Percentiles rank a stretch among this genome's conserved stretches.
phyloP scores from a whole-genome alignment of 108 stramenopile genomes.

The Fistulifera pelliculosa region DNA sequence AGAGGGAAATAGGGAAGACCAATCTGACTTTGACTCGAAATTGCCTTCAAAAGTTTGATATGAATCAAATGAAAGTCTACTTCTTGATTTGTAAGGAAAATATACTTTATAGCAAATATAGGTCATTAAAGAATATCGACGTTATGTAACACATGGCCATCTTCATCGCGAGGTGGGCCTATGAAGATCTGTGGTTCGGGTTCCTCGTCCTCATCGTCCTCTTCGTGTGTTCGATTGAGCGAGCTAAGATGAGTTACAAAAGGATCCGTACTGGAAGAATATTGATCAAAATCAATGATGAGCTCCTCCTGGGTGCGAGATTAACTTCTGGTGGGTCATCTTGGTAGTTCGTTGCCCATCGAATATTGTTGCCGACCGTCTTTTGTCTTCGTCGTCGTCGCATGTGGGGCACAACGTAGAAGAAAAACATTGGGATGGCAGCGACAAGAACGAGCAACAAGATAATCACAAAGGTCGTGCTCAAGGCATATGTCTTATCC shows the following conservation, averaged over 20 bases:
- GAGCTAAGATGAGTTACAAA: constrained; percentile 4
- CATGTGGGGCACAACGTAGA: not conserved
- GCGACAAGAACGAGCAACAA: not conserved
- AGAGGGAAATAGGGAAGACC: too few species aligned
- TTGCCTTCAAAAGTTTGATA: too few species aligned
- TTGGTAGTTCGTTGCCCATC: not conserved
- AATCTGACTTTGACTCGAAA: too few species aligned
- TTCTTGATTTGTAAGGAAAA: too few species aligned
- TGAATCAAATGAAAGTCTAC: too few species aligned
- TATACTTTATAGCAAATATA: too few species aligned
- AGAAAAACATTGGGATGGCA: not conserved
- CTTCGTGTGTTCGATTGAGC: not conserved
- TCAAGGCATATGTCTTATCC: not conserved
- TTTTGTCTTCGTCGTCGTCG: not conserved
- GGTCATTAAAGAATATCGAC: constrained; percentile 20
- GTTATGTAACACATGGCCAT: constrained; percentile 19
- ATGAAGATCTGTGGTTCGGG: constrained; percentile 9
- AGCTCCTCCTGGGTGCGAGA: constrained; percentile 16
- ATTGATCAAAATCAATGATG: constrained; percentile 2
- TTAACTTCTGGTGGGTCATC: constrained; percentile 12
- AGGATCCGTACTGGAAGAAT: constrained; percentile 7
- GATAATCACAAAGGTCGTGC: not conserved
- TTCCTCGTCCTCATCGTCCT: not conserved
- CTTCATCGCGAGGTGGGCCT: constrained; percentile 22
- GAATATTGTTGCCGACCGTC: too few species aligned